These are phyloP conservation scores for Botryobasidium botryosum DNA, from an alignment of 768 basidiomycete species.

Conservation along the genomic window DNA sequence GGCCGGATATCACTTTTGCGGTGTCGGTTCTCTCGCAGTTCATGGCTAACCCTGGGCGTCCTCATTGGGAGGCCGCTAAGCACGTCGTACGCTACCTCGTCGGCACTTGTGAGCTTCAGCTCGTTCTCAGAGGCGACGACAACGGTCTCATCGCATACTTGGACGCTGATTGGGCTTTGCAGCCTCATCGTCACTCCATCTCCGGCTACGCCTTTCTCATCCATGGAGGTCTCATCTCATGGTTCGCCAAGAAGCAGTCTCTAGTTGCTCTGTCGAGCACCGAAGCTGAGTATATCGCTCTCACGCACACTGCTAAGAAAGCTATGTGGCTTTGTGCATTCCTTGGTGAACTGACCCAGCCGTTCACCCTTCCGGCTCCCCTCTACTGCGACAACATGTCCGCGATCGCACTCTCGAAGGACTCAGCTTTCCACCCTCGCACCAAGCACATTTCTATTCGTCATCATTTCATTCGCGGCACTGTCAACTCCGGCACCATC, in stretches of 20 bases:
- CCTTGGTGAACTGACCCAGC: background rate
- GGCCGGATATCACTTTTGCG: conserved; percentile 4
- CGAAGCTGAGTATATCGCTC: conserved; percentile 18
- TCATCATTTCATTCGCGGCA: conserved; percentile 18
- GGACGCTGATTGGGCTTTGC: conserved; percentile 8
- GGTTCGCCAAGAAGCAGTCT: conserved; percentile 23
- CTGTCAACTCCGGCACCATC: conserved; percentile 15
- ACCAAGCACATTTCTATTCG: conserved; percentile 16
- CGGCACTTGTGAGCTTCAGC: background rate
- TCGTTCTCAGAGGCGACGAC: conserved; percentile 1
- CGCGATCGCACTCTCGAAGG: conserved; percentile 12
- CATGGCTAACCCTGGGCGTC: background rate
- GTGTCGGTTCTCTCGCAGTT: conserved; percentile 1
- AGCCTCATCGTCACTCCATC: conserved; percentile 15
- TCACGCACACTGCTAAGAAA: conserved; percentile 9
- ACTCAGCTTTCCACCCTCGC: conserved; percentile 14
- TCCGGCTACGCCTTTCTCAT: no score
- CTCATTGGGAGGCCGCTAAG: conserved; percentile 7
- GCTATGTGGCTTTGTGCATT: background rate
- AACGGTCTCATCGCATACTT: background rate
- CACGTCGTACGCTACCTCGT: conserved; percentile 7
- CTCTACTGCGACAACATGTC: conserved; percentile 15
- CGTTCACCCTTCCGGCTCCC: no score
- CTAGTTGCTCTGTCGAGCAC: conserved; percentile 22
- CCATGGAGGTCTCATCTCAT: no score